A percentile compares a stretch with the other conserved stretches of the same genome.
Conservation (phyloP, 768 basidiomycete species). For the Kwoniella sp. region DNA sequence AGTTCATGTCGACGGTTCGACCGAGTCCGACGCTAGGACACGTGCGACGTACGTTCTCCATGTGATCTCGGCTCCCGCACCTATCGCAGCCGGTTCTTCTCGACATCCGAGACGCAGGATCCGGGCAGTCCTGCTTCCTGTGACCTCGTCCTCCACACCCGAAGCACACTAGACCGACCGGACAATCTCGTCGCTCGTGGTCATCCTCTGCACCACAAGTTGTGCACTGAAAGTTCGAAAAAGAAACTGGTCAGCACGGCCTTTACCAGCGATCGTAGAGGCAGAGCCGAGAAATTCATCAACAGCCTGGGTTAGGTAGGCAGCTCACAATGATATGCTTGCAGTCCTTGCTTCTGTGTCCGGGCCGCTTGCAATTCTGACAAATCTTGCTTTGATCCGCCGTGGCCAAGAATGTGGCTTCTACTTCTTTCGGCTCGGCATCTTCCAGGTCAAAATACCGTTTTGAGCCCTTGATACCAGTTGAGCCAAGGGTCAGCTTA, state of each 20-base stretch:
- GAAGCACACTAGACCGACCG: conserved; percentile 45
- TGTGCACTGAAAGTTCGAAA: conserved; percentile 29
- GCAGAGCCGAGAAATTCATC: not conserved
- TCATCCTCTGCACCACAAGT: conserved; percentile 47
- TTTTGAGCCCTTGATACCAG: conserved; percentile 35
- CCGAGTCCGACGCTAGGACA: no score
- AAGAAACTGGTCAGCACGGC: conserved; percentile 8
- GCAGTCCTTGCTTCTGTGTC: conserved; percentile 39
- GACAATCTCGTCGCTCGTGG: conserved; percentile 47
- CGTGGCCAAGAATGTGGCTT: conserved; percentile 47
- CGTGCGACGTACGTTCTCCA: conserved; percentile 35
- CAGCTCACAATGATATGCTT: conserved; percentile 40
- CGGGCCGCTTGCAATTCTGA: conserved; percentile 44
- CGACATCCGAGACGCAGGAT: conserved; percentile 28
- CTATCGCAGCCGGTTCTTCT: conserved; percentile 39
- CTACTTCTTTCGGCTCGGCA: conserved; percentile 24
- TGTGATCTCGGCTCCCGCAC: conserved; percentile 46
- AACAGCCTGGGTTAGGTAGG: not conserved
- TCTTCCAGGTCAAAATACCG: conserved; percentile 41
- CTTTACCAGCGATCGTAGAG: no score
- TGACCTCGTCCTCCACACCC: conserved; percentile 46
- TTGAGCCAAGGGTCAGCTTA: not conserved
- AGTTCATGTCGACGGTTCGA: conserved; percentile 4
- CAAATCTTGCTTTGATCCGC: conserved; percentile 44
- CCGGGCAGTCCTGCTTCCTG: conserved; percentile 40